Evolutionary conservation across 2,329 filamentous ascomycete genomes (phyloP), one percentile per base, ranked within the genome.

Genomic region (Phialemonium atrogriseum): DNA sequence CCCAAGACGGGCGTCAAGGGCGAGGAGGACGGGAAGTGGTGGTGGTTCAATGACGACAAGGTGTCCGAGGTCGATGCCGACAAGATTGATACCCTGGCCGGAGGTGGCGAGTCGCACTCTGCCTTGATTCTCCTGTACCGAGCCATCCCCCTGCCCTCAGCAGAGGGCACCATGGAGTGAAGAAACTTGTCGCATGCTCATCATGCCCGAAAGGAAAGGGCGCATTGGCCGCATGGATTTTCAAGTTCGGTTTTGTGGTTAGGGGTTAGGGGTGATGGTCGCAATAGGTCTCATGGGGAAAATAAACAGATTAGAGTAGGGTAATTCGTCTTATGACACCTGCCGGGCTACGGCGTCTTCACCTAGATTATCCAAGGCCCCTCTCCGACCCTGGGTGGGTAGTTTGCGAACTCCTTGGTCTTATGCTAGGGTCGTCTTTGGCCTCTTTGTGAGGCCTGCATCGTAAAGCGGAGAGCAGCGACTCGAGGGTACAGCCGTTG

Each of bases 21-120:
- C 33, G 77, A 83, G 50, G 86, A 94, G 52, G 86, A 94, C 51
- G 87, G 84, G 45, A 94, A 87, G 49, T 98, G 91, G 91, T 98
- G 91, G 89, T 98, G 91, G 89, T 98, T 98, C 71, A 96, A 98
- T 58, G 91, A 98, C 50, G 89, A 98, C 54, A 93, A 87, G 64
- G 91, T 98, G 20, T 78, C 82, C 10, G 91, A 98, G 64, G 91
- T 98, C 17, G 77, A 85, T 11, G 68, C 76, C 16, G 89, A 96
- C 48, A 91, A 94, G 66, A 93, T 98, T 44, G 84, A 89, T 53
- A 82, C 80, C 4, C 70, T 98, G 31, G 74, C 87, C 30, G 93
- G 91, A 37, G 91, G 93, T 50, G 89, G 87, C 43, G 84, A 91
- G 59, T 82, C 78, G 33, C 84, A 91, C 58, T 87, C 83, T 30